These are phyloP conservation scores for cucumber (Cucumis sativus) DNA, from an alignment of 306 rosid species.

Conservation along the genomic window Cucumber_9930_V3 NC_026657.2:33211001-33211500, in stretches of 20 bases:
- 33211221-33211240: conserved; percentile 4
- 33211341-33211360: not conserved
- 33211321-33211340: not conserved
- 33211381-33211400: not conserved
- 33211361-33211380: not conserved
- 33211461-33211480: not conserved
- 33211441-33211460: not conserved
- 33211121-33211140: not conserved
- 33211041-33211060: conserved; percentile 2
- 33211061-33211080: conserved; percentile 6
- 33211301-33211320: not conserved
- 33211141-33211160: not conserved
- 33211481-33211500: not conserved
- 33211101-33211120: not conserved
- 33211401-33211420: not conserved
- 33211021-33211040: conserved; percentile 4
- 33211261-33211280: not conserved
- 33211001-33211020: not conserved
- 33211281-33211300: not conserved
- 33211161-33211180: not conserved
- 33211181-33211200: not conserved
- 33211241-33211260: not conserved
- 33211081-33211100: conserved; percentile 11
- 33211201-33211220: not conserved
- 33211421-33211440: not conserved